These are phyloP conservation scores for Cladophialophora exuberans DNA, from an alignment of 2,329 filamentous ascomycete genomes.

Conservation along the genomic window DNA sequence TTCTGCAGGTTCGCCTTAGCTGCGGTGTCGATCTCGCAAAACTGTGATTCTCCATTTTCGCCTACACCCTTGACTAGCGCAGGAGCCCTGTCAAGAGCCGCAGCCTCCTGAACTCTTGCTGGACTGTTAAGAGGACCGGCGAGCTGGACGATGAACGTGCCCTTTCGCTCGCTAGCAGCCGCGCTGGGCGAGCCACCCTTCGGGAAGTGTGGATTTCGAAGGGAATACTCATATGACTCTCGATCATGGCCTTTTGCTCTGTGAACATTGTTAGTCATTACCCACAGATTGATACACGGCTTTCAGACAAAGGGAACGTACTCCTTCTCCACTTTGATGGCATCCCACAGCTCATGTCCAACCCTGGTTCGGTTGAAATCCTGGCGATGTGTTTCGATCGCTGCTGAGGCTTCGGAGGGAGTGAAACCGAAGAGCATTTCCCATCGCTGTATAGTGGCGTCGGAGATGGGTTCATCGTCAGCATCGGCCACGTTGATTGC, in stretches of 20 bases:
- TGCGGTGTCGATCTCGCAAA: slow-evolving; percentile 33
- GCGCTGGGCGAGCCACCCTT: neutral
- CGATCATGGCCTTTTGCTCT: too few species aligned
- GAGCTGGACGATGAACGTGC: slow-evolving; percentile 35
- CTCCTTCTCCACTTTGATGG: too few species aligned
- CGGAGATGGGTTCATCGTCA: neutral
- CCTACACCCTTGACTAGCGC: slow-evolving; percentile 22
- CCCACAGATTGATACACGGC: too few species aligned
- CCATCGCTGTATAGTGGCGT: slow-evolving; percentile 36
- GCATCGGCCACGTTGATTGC: neutral
- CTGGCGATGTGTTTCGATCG: slow-evolving; percentile 39
- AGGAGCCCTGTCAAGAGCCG: slow-evolving; percentile 24
- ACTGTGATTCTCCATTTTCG: slow-evolving; percentile 30
- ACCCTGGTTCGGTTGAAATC: slow-evolving; percentile 40
- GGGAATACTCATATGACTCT: too few species aligned
- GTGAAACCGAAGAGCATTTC: slow-evolving; percentile 40
- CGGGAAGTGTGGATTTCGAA: neutral
- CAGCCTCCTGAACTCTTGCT: slow-evolving; percentile 30
- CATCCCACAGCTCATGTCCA: too few species aligned
- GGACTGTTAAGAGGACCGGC: slow-evolving; percentile 31
- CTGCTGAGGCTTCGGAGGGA: slow-evolving; percentile 37
- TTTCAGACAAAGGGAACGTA: too few species aligned
- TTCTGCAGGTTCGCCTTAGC: slow-evolving; percentile 23
- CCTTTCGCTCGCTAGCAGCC: neutral
- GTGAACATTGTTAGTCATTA: too few species aligned